phyloP scores from a whole-genome alignment of 2,329 filamentous ascomycete genomes.

The Verticillium dahliae region DNA sequence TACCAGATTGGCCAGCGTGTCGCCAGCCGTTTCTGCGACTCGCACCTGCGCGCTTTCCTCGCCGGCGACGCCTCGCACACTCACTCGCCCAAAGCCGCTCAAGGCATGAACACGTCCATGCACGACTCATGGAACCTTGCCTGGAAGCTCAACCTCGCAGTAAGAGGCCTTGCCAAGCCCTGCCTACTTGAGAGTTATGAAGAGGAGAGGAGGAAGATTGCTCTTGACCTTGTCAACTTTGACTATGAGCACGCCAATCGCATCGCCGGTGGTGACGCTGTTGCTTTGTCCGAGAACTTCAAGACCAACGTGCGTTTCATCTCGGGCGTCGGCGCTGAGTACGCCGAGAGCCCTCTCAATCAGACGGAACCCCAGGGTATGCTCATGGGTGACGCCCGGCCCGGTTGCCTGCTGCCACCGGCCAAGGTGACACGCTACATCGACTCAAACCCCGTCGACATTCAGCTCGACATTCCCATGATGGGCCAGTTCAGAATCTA shows the following conservation, averaged over 20 bases:
- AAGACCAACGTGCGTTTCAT: slow-evolving; percentile 67
- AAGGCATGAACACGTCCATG: slow-evolving; percentile 59
- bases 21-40: slow-evolving; percentile 61
- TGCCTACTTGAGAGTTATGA: slow-evolving; percentile 55
- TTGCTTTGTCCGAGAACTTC: slow-evolving; percentile 62
- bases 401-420: slow-evolving; percentile 54
- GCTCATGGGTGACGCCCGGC: slow-evolving; percentile 41
- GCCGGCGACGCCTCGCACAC: slow-evolving; percentile 67
- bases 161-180: slow-evolving; percentile 48
- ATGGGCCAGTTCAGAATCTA: slow-evolving; percentile 73
- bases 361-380: slow-evolving; percentile 30
- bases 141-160: slow-evolving; percentile 45
- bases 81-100: slow-evolving; percentile 65
- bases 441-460: slow-evolving; percentile 70
- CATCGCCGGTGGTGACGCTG: slow-evolving; percentile 55
- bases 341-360: slow-evolving; percentile 45
- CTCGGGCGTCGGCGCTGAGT: slow-evolving; percentile 62
- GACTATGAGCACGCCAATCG: slow-evolving; percentile 52
- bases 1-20: slow-evolving; percentile 68
- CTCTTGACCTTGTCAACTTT: slow-evolving; percentile 52
- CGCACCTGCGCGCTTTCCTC: slow-evolving; percentile 57
- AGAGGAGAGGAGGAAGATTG: slow-evolving; percentile 55
- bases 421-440: slow-evolving; percentile 68
- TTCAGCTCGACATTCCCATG: slow-evolving; percentile 73
- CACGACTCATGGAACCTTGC: slow-evolving; percentile 56